Evolutionary conservation across 768 basidiomycete genomes (phyloP).

Genomic region (Naganishia onofrii): DNA sequence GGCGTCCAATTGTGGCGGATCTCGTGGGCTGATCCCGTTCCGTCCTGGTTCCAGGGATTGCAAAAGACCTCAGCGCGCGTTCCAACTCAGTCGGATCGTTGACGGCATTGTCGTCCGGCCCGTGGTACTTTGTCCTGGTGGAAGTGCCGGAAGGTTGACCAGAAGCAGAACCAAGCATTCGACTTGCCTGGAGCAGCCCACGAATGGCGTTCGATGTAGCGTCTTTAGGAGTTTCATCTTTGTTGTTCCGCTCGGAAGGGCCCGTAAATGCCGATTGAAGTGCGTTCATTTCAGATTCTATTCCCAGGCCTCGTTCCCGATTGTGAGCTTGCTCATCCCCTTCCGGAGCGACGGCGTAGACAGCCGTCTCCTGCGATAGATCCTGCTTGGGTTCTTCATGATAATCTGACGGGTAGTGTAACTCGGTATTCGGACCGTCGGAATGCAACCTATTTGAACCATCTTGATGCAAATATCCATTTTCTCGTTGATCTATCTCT

Average conservation of each 20-base stretch:
- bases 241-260: not conserved
- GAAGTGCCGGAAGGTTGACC: not conserved
- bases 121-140: not conserved
- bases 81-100: conserved; percentile 12
- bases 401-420: not conserved
- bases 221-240: not conserved
- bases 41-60: not conserved
- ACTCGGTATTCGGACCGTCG: not conserved
- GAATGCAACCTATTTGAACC: not conserved
- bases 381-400: not conserved
- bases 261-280: not conserved
- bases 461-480: not conserved
- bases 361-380: not conserved
- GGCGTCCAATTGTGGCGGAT: not conserved
- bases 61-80: not conserved
- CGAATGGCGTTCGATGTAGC: not conserved
- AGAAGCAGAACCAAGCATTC: not conserved
- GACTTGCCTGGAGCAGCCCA: not conserved
- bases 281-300: not conserved
- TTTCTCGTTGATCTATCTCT: too few species aligned
- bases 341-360: not conserved
- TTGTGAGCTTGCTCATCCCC: not conserved
- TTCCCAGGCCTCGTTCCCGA: not conserved
- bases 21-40: not conserved
- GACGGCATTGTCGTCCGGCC: not conserved